Percentiles rank a stretch among this genome's conserved stretches.
These are phyloP conservation scores for Suhomyces faveliae DNA, from an alignment of 805 yeast genomes.

Conservation along the genomic window DNA sequence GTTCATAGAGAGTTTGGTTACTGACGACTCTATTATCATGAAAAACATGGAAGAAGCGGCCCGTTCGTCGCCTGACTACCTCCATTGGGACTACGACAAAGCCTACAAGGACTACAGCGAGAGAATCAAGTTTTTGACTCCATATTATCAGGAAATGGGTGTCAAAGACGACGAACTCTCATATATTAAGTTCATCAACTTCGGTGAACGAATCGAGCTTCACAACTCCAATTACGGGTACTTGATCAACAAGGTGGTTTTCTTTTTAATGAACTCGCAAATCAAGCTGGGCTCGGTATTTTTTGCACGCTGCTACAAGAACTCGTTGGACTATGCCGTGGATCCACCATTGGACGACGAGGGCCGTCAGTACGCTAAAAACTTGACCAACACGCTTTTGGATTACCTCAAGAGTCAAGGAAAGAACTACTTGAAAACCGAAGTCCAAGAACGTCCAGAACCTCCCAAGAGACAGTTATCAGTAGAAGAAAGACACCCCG, in stretches of 20 bases:
- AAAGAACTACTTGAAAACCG: slow-evolving; percentile 26
- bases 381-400: slow-evolving; percentile 57
- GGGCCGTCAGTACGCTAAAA: slow-evolving; percentile 66
- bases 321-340: slow-evolving; percentile 57
- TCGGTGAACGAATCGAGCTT: slow-evolving; percentile 79
- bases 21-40: slow-evolving; percentile 64
- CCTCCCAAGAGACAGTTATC: slow-evolving; percentile 20
- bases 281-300: slow-evolving; percentile 87
- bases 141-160: slow-evolving; percentile 71
- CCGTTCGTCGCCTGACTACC: slow-evolving; percentile 82
- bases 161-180: slow-evolving; percentile 52
- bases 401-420: slow-evolving; percentile 36
- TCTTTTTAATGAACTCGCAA: slow-evolving; percentile 86
- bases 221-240: slow-evolving; percentile 86
- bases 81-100: slow-evolving; percentile 65
- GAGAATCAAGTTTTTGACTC: slow-evolving; percentile 65
- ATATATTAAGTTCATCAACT: slow-evolving; percentile 84
- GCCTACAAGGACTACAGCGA: slow-evolving; percentile 78
- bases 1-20: slow-evolving; percentile 85
- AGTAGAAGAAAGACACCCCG: slow-evolving; percentile 40
- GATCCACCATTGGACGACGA: slow-evolving; percentile 82
- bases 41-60: slow-evolving; percentile 80
- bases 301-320: slow-evolving; percentile 77
- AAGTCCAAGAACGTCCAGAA: slow-evolving; percentile 1
- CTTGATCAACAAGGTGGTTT: slow-evolving; percentile 84